Evolutionary conservation across 345 rosid species (phyloP), one percentile per base, ranked within the genome.

Genomic region (Isatis tinctoria): DNA sequence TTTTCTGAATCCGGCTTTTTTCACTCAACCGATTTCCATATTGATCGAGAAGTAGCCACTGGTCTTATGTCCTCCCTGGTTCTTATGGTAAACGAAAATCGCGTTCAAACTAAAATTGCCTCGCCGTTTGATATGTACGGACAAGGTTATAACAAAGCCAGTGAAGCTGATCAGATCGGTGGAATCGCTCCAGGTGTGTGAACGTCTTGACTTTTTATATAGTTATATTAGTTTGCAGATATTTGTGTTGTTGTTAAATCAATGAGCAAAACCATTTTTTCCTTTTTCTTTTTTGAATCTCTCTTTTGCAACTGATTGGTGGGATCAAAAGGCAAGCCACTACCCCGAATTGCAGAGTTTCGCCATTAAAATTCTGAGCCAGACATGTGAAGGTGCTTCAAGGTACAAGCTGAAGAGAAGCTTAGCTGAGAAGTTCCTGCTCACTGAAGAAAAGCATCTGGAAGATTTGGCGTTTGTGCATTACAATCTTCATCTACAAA

Each of bases 351-450:
- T 87, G 76, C 87, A 85, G 71, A 79, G 72, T 39, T 82, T 85
- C 51, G 83, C 91, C 8, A 67, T 79, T 4, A 80, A 83, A 53
- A 52, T 87, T 12, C 57, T 85, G 60, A 82, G 88, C 52, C 87
- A 89, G 74, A 85, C 91, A 6, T 84, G 85, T 43, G 87, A 81
- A 37, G 90, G 87, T 32, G 82, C 83, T 48, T 78, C 79, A 22
- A 84, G 67, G 71, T 87, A 80, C 48, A 81, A 80, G 48, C 81
- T 89, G 43, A 72, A 84, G 56, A 76, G 85, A 72, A 56, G 67
- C n/a, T 24, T 83, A 40, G 92, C 82, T 1, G 87, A 85, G 82
- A 79, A 83, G 79, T 49, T 83, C 32, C 69, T 78, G 26, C 26
- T 61, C 10, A 30, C 33, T 11, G 53, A 51, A 37, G 80, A 77